These are phyloP conservation scores for Trichoderma cornu-damae DNA, from an alignment of 2,329 filamentous ascomycete species.

Conservation along the genomic window DNA sequence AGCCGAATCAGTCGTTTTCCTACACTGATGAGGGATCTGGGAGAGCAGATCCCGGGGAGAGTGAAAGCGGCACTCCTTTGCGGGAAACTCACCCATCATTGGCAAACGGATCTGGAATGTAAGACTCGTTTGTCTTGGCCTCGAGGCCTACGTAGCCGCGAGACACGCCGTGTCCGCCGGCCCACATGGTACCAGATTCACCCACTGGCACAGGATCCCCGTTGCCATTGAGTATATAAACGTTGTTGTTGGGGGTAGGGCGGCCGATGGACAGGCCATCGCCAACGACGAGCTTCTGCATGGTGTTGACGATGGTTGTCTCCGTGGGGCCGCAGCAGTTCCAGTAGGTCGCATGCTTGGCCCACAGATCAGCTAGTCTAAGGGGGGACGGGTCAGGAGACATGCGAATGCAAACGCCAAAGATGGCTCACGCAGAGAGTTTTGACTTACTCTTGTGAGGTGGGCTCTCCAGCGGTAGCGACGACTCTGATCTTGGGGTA, in stretches of 20 bases:
- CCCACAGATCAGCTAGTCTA: slow-evolving; percentile 52
- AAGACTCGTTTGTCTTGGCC: slow-evolving; percentile 46
- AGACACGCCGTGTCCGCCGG: slow-evolving; percentile 51
- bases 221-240: slow-evolving; percentile 50
- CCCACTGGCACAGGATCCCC: slow-evolving; percentile 42
- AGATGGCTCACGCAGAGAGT: neutral
- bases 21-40: neutral
- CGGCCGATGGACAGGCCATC: slow-evolving; percentile 47
- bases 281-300: slow-evolving; percentile 45
- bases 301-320: slow-evolving; percentile 55
- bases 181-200: slow-evolving; percentile 50
- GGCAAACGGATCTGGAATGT: slow-evolving; percentile 46
- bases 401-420: neutral
- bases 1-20: slow-evolving; percentile 3
- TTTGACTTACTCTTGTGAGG: slow-evolving; percentile 37
- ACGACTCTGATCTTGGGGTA: slow-evolving; percentile 49
- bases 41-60: neutral
- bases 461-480: slow-evolving; percentile 53
- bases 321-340: slow-evolving; percentile 59
- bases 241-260: slow-evolving; percentile 52
- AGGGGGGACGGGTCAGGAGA: neutral
- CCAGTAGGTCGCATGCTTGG: slow-evolving; percentile 43
- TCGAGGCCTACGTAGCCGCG: slow-evolving; percentile 52
- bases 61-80: neutral
- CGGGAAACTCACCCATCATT: slow-evolving; percentile 42